phyloP scores from a whole-genome alignment of 495 filamentous ascomycete species.

The Neurospora pannonica region DNA sequence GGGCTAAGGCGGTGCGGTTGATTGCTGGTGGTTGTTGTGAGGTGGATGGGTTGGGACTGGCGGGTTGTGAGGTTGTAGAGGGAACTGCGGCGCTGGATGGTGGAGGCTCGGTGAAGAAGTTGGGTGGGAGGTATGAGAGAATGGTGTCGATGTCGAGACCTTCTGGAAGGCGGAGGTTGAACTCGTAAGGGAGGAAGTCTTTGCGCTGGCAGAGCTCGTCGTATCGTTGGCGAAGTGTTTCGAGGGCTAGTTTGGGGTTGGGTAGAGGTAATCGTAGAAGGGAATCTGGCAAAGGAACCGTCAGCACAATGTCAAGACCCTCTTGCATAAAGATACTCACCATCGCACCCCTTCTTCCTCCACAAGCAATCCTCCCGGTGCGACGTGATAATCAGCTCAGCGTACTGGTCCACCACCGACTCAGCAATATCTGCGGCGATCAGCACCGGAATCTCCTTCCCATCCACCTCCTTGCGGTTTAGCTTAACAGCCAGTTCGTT shows the following conservation, averaged over 20 bases:
- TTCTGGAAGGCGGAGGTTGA: conserved; percentile 40
- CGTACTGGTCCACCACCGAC: conserved; percentile 69
- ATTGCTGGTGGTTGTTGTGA: conserved; percentile 15
- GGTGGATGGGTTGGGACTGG: background rate
- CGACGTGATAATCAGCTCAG: conserved; percentile 56
- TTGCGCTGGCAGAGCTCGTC: conserved; percentile 37
- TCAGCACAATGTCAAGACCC: conserved; percentile 21
- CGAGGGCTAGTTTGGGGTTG: conserved; percentile 46
- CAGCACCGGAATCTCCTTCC: conserved; percentile 47
- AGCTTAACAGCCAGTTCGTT: conserved; percentile 73
- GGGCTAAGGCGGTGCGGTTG: conserved; percentile 57
- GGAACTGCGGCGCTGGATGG: conserved; percentile 11
- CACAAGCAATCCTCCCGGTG: conserved; percentile 83
- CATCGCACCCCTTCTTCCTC: conserved; percentile 75
- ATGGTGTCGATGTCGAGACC: conserved; percentile 39
- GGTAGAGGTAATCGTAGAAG: conserved; percentile 43
- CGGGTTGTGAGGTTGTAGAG: conserved; percentile 8
- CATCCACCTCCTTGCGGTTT: conserved; percentile 56
- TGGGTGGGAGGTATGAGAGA: conserved; percentile 37
- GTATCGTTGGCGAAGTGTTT: conserved; percentile 52
- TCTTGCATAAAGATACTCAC: conserved; percentile 31
- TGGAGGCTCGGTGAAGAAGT: conserved; percentile 33
- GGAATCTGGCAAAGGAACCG: conserved; percentile 39
- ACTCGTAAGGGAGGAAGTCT: conserved; percentile 42
- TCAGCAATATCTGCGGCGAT: conserved; percentile 46